Evolutionary conservation across 1,139 yeast genomes (phyloP).

Genomic region (Yamadazyma friedrichii): DNA sequence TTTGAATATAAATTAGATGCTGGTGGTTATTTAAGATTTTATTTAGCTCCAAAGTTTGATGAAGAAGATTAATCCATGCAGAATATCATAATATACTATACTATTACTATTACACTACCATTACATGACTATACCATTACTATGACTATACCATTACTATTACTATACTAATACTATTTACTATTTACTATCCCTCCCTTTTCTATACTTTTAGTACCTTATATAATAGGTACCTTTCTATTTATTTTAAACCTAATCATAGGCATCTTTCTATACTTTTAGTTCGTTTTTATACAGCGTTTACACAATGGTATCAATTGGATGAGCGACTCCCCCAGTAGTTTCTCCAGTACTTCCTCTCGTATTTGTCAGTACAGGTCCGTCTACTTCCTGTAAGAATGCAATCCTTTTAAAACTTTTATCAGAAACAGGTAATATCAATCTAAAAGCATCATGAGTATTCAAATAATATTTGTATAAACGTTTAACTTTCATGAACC

Average conservation of each 20-base stretch:
- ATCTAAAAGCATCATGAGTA: constrained; percentile 88
- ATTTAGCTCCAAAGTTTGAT: constrained; percentile 95
- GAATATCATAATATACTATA: no score
- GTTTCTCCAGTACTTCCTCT: no score
- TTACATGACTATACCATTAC: no score
- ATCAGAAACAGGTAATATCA: constrained; percentile 48
- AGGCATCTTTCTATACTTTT: no score
- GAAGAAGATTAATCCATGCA: constrained; percentile 61
- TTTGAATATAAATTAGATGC: constrained; percentile 86
- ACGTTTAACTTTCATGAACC: constrained; percentile 79
- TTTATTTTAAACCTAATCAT: no score
- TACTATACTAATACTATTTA: background rate
- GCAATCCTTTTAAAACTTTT: constrained; percentile 31
- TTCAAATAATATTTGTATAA: constrained; percentile 84
- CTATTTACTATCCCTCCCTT: background rate
- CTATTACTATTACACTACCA: background rate
- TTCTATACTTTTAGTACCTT: background rate
- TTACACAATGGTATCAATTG: no score
- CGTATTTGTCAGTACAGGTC: background rate
- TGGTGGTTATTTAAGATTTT: constrained; percentile 92
- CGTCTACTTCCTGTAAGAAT: constrained; percentile 21
- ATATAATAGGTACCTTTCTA: background rate
- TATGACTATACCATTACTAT: no score
- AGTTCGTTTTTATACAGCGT: no score
- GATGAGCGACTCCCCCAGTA: no score